phyloP scores from a whole-genome alignment of 2,329 filamentous ascomycete species.

The Verticillium isaacii region DNA sequence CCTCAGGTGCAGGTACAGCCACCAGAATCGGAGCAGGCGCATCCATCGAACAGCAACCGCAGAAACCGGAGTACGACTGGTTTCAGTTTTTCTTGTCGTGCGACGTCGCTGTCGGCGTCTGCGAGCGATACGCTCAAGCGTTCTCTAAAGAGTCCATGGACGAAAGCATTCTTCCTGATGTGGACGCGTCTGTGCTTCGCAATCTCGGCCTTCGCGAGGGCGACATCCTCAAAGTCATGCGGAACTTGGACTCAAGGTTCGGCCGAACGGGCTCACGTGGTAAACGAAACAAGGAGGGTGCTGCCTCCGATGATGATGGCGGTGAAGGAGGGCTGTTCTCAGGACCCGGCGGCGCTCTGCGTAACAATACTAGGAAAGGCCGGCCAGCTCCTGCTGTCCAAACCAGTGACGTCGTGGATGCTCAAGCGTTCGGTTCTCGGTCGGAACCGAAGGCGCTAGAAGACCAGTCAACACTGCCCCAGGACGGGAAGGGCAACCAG shows the following conservation, averaged over 20 bases:
- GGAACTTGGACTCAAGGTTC: conserved; percentile 76
- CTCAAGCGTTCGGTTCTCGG: conserved; percentile 74
- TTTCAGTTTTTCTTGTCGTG: conserved; percentile 96
- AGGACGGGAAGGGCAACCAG: neutral
- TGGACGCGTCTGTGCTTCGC: conserved; percentile 75
- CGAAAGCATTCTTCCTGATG: conserved; percentile 85
- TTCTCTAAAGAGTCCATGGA: conserved; percentile 94
- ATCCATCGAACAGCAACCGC: conserved; percentile 49
- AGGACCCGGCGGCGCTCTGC: conserved; percentile 81
- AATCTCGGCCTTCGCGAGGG: conserved; percentile 93
- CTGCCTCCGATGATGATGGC: conserved; percentile 52
- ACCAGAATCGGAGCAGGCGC: conserved; percentile 44
- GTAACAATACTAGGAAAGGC: conserved; percentile 92
- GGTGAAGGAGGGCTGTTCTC: conserved; percentile 76
- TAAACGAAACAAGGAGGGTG: conserved; percentile 51
- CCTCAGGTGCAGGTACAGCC: conserved; percentile 14
- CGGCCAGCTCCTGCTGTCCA: conserved; percentile 83
- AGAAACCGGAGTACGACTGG: conserved; percentile 87
- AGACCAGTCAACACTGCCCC: neutral
- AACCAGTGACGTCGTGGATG: conserved; percentile 79
- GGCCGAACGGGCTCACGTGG: conserved; percentile 43
- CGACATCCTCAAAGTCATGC: conserved; percentile 94
- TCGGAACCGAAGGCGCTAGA: conserved; percentile 32
- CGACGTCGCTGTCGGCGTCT: conserved; percentile 87
- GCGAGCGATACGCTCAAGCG: conserved; percentile 87